phyloP scores from a whole-genome alignment of 164 flowering plant genomes.

The Magnolia sinica region DNA sequence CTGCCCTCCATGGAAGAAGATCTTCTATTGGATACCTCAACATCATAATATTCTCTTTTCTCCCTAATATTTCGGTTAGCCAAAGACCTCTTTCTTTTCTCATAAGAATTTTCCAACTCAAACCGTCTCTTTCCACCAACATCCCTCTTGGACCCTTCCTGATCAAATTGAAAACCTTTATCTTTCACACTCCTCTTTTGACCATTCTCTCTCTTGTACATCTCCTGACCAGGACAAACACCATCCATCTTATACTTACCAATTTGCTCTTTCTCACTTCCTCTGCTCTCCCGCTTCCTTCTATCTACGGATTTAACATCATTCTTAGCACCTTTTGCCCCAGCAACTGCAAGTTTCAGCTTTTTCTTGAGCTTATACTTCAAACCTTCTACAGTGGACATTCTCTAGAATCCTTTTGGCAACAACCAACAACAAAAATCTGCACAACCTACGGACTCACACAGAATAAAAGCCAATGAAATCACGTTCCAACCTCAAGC shows the following conservation, averaged over 20 bases:
- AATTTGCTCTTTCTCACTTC: background rate
- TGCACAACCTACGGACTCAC: background rate
- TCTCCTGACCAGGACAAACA: background rate
- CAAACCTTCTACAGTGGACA: constrained; percentile 9
- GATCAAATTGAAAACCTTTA: background rate
- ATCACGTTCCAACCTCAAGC: background rate
- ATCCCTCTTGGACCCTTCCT: background rate
- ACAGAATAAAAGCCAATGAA: background rate
- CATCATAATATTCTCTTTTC: too few relatives aligned
- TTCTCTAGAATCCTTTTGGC: background rate
- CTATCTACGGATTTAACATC: background rate
- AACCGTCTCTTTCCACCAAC: background rate
- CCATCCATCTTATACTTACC: background rate
- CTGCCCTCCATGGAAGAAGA: constrained; percentile 9
- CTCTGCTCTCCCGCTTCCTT: constrained; percentile 1
- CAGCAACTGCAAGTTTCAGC: constrained; percentile 15
- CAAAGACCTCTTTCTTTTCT: constrained; percentile 36
- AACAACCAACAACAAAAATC: background rate
- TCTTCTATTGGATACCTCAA: too few relatives aligned
- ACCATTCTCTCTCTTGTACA: constrained; percentile 5
- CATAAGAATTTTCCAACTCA: background rate
- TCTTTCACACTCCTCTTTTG: constrained; percentile 8
- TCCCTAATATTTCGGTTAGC: constrained; percentile 12
- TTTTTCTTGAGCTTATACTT: constrained; percentile 16
- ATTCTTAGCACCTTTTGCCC: constrained; percentile 8